Percentiles rank a stretch among this genome's conserved stretches.
phyloP scores from a whole-genome alignment of 2,329 filamentous ascomycete species.

The Sarocladiaceae sp. region DNA sequence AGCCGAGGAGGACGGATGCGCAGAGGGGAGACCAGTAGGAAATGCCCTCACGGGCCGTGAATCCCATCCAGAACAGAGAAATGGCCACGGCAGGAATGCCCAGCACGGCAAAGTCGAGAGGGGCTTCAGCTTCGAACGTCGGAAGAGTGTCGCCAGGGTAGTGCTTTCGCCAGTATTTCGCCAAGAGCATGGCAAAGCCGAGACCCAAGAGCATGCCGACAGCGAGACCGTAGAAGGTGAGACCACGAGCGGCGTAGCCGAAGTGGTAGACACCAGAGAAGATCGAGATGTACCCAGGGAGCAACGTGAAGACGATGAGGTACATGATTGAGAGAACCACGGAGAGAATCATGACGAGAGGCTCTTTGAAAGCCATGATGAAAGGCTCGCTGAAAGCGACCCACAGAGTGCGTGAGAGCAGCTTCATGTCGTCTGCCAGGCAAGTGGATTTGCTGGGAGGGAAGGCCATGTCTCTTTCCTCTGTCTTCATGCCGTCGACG shows the following conservation, averaged over 20 bases:
- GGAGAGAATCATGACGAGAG: neutral
- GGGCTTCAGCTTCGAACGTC: neutral
- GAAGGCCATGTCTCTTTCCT: neutral
- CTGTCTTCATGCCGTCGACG: conserved; percentile 1
- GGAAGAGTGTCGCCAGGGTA: neutral
- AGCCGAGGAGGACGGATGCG: neutral
- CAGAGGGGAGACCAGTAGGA: neutral
- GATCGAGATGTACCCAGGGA: conserved; percentile 1
- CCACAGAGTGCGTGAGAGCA: neutral
- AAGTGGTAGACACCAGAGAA: neutral
- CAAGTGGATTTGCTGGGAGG: neutral
- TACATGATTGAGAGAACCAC: conserved; percentile 1
- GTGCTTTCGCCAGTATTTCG: neutral
- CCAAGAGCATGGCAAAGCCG: neutral
- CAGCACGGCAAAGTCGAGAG: neutral
- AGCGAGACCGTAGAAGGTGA: neutral
- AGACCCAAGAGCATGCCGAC: neutral
- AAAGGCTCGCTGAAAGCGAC: neutral
- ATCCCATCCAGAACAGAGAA: conserved; percentile 8
- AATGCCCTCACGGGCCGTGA: neutral
- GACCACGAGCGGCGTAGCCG: neutral
- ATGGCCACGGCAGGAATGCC: conserved; percentile 1
- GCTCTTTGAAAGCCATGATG: neutral
- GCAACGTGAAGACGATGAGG: conserved; percentile 5
- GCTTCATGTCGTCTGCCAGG: neutral